phyloP scores from a whole-genome alignment of 345 rosid genomes.

The Brassica nigra region DNA sequence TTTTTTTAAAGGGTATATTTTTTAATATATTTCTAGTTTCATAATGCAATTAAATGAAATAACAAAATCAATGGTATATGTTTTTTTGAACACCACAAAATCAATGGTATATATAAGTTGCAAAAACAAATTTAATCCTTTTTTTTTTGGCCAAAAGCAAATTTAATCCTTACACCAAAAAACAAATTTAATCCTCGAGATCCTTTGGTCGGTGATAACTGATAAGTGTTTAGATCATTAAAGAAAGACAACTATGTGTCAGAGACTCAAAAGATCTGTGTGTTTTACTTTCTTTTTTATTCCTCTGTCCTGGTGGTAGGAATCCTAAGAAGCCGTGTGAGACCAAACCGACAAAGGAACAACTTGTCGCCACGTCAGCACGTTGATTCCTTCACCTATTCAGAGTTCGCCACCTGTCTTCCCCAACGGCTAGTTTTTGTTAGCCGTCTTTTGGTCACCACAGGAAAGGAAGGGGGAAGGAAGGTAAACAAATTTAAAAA shows the following conservation, averaged over 20 bases:
- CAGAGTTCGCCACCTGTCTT: slow-evolving; percentile 45
- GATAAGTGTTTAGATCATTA: background rate
- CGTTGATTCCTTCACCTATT: slow-evolving; percentile 18
- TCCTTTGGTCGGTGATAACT: slow-evolving; percentile 28
- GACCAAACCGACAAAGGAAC: slow-evolving; percentile 49
- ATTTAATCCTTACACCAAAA: background rate
- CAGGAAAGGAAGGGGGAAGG: background rate
- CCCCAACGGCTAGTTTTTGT: slow-evolving; percentile 42
- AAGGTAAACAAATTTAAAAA: slow-evolving; percentile 12
- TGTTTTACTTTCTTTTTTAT: background rate
- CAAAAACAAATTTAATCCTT: background rate
- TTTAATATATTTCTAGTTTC: background rate
- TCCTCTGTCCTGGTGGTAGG: background rate
- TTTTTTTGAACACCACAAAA: background rate
- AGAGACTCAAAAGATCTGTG: slow-evolving; percentile 1
- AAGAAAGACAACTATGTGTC: background rate
- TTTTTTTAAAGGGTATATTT: too few species aligned
- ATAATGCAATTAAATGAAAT: background rate
- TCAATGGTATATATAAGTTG: background rate
- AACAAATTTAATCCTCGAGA: background rate
- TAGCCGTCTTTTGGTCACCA: slow-evolving; percentile 34
- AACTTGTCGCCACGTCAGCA: slow-evolving; percentile 49
- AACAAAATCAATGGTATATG: background rate
- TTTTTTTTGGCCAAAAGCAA: background rate
- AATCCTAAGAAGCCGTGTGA: slow-evolving; percentile 39